phyloP scores from a whole-genome alignment of 371 early-diverging fungal genomes.

The Chytridium lagenaria region DNA sequence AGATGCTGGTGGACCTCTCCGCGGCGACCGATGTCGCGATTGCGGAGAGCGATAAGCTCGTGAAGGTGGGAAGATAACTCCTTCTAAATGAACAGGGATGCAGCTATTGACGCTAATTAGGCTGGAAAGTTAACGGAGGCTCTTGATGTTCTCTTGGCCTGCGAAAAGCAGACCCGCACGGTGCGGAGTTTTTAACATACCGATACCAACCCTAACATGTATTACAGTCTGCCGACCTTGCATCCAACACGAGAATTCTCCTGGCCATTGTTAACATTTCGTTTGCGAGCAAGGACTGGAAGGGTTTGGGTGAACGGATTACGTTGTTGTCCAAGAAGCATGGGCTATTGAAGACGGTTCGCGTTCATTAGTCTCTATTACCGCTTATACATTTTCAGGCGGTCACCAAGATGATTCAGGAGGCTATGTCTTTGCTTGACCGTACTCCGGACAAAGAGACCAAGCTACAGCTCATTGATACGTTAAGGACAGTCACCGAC shows the following conservation, averaged over 20 bases:
- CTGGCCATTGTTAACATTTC: constrained; percentile 80
- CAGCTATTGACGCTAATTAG: too few relatives aligned
- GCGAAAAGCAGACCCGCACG: constrained; percentile 91
- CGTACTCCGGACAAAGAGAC: constrained; percentile 79
- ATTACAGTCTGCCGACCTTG: constrained; percentile 78
- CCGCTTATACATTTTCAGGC: constrained; percentile 64
- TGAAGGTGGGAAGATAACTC: constrained; percentile 58
- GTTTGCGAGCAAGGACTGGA: constrained; percentile 80
- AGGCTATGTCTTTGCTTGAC: constrained; percentile 88
- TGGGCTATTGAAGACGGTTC: constrained; percentile 90
- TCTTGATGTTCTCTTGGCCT: constrained; percentile 74
- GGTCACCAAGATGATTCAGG: constrained; percentile 93
- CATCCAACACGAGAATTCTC: constrained; percentile 87
- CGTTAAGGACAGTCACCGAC: constrained; percentile 94
- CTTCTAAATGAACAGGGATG: too few relatives aligned
- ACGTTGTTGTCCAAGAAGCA: constrained; percentile 92
- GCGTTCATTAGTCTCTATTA: constrained; percentile 19
- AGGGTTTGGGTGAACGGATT: constrained; percentile 87
- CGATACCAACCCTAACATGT: not conserved
- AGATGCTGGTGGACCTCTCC: constrained; percentile 93
- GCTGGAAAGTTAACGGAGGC: constrained; percentile 77
- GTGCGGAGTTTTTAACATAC: constrained; percentile 54
- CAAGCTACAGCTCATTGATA: constrained; percentile 90
- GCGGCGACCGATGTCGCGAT: constrained; percentile 78
- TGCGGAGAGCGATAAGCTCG: constrained; percentile 77